A percentile compares a stretch with the other conserved stretches of the same genome.
These are phyloP conservation scores for Mycena belliarum DNA, from an alignment of 768 basidiomycete genomes.

Conservation along the genomic window DNA sequence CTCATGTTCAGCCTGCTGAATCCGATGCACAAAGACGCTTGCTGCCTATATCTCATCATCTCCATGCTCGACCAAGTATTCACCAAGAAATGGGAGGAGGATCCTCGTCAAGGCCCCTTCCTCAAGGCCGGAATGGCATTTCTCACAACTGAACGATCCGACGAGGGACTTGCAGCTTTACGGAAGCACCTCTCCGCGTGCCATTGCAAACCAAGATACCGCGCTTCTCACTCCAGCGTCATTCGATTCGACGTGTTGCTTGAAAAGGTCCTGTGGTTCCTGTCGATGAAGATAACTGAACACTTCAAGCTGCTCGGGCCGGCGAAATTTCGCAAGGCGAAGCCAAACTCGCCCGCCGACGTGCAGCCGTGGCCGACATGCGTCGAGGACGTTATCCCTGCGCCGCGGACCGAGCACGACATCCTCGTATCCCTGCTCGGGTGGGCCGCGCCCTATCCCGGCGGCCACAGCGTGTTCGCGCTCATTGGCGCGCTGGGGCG, in stretches of 20 bases:
- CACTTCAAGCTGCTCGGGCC: neutral
- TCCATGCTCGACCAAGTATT: neutral
- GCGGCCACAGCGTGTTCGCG: neutral
- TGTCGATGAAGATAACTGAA: neutral
- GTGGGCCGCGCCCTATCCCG: neutral
- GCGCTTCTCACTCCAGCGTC: too few relatives aligned
- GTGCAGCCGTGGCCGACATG: neutral
- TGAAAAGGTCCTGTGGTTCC: too few relatives aligned
- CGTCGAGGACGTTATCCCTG: neutral
- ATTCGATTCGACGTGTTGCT: too few relatives aligned
- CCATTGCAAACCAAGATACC: too few relatives aligned
- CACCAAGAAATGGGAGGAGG: neutral
- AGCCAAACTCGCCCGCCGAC: neutral
- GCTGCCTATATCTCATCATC: neutral
- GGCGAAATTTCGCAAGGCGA: neutral
- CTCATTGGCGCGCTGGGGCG: slow-evolving; percentile 4
- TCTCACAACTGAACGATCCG: neutral
- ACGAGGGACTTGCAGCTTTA: neutral
- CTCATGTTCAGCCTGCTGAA: slow-evolving; percentile 7
- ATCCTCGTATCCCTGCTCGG: neutral
- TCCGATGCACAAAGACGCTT: slow-evolving; percentile 6
- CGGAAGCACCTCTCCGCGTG: neutral
- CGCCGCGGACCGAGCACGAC: neutral
- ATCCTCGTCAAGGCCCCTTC: slow-evolving; percentile 4
- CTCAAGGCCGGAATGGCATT: slow-evolving; percentile 1